Base-by-base conservation (phyloP, 257 asterid species). In the Orobanche coerulescens region DNA sequence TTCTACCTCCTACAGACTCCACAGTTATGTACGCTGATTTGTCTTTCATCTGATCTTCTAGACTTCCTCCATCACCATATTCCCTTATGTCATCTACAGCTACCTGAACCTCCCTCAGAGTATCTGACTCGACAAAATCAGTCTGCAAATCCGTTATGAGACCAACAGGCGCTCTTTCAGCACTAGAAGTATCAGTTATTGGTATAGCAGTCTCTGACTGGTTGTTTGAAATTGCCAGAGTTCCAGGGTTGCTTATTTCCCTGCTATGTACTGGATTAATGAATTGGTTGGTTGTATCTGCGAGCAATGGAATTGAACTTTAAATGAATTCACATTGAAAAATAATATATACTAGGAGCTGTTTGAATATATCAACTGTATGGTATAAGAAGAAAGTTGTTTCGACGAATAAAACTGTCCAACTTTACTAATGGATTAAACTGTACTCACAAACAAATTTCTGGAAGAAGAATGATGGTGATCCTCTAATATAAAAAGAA, bases 201-300 rank as follows among this genome's bases (percentile, higher is more conserved):
- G 67, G 40, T 39, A 36, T 26, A 36, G 12, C 59, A 23, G 42
- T 69, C 37, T 19, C 83, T 20, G 65, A 64, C 54, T 65, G 73
- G 61, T 58, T 49, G 6, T 5, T 70, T 54, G 69, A n/a, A n/a
- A n/a, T n/a, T n/a, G n/a, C n/a, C n/a, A n/a, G n/a, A n/a, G n/a
- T n/a, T n/a, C n/a, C n/a, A n/a, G n/a, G n/a, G n/a, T n/a, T n/a
- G n/a, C n/a, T n/a, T n/a, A n/a, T n/a, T n/a, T n/a, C n/a, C n/a
- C n/a, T n/a, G n/a, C 70, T 4, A 60, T 18, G 40, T 65, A n/a
- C n/a, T 6, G 72, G 62, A 50, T 66, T 76, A 73, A 64, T 34
- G 19, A 58, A 49, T 60, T 67, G 69, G 48, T 68, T 69, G 36
- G 49, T 58, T 61, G 1, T 54, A 56, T 67, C 90, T 84, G 83